These are phyloP conservation scores for Polyporus tsugae DNA, from an alignment of 1,284 basidiomycete species.

Conservation along the genomic window DNA sequence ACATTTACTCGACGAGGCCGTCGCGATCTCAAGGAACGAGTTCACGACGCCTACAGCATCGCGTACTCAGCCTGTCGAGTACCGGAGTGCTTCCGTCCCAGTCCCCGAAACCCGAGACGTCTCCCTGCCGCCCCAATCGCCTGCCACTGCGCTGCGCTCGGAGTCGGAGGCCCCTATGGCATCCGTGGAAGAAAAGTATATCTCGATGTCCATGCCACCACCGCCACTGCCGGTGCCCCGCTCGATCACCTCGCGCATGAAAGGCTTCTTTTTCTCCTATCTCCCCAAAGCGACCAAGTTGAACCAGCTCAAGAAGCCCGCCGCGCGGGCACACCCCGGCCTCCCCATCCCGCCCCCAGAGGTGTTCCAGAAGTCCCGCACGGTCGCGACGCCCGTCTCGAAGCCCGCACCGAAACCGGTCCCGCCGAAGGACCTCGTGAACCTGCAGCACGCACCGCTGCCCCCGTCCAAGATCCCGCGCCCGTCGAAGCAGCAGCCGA, in stretches of 20 bases:
- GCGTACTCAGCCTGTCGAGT: constrained; percentile 15
- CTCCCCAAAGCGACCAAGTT: constrained; percentile 58
- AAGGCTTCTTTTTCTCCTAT: constrained; percentile 67
- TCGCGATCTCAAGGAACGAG: constrained; percentile 40
- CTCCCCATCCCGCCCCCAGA: constrained; percentile 63
- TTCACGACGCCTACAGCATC: constrained; percentile 4
- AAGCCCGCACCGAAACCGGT: constrained; percentile 52
- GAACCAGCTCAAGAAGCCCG: constrained; percentile 28
- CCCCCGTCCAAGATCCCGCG: constrained; percentile 55
- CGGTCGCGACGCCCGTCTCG: constrained; percentile 64
- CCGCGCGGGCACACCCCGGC: constrained; percentile 38
- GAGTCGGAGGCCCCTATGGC: constrained; percentile 14
- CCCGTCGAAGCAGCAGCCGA: constrained; percentile 46
- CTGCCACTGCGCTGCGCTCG: constrained; percentile 10
- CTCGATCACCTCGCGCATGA: constrained; percentile 45
- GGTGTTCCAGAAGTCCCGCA: constrained; percentile 57
- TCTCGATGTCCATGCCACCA: constrained; percentile 16
- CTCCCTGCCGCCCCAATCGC: constrained; percentile 14
- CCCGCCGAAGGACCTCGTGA: constrained; percentile 70
- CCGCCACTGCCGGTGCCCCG: constrained; percentile 21
- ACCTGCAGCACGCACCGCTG: constrained; percentile 58
- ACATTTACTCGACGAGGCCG: constrained; percentile 62
- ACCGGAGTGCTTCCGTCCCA: constrained; percentile 26
- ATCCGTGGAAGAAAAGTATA: constrained; percentile 2
- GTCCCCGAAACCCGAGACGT: constrained; percentile 18